A percentile compares a stretch with the other conserved stretches of the same genome.
Conservation (phyloP, 2,329 filamentous ascomycete species). For the Colletotrichum sidae region DNA sequence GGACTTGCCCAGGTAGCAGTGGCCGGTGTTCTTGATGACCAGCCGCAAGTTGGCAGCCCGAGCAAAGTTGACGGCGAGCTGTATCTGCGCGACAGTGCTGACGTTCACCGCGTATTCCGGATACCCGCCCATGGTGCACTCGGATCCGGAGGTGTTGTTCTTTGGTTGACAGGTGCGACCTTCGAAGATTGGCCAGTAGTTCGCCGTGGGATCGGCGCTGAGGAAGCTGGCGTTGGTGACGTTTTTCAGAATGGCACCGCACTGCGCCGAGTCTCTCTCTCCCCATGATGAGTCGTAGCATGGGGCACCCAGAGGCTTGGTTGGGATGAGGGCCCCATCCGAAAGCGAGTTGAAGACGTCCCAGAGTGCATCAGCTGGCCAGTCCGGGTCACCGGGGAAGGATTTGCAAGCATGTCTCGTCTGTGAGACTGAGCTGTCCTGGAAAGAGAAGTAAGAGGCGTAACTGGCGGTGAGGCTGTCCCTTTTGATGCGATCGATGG, state of each 20-base stretch:
- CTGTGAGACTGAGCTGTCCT: background rate
- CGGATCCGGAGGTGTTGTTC: background rate
- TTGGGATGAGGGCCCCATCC: background rate
- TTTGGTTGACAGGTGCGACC: constrained; percentile 8
- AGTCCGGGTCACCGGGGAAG: background rate
- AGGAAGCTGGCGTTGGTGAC: background rate
- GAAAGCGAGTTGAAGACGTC: background rate
- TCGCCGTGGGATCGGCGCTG: background rate
- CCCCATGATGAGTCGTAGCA: constrained; percentile 1
- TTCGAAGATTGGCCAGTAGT: constrained; percentile 12
- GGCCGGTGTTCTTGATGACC: constrained; percentile 64
- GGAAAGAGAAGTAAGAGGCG: background rate
- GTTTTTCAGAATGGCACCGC: background rate
- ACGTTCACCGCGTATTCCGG: background rate
- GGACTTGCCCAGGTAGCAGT: constrained; percentile 56
- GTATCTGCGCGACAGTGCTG: background rate
- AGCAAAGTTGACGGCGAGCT: constrained; percentile 50
- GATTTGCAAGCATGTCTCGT: background rate
- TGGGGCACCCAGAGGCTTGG: background rate
- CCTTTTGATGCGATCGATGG: background rate
- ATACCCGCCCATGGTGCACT: background rate
- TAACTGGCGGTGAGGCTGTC: background rate
- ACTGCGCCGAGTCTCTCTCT: background rate
- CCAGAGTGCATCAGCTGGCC: background rate
- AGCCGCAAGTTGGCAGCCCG: constrained; percentile 59